Evolutionary conservation across 805 yeast species (phyloP).

Genomic region (Metschnikowia borealis): DNA sequence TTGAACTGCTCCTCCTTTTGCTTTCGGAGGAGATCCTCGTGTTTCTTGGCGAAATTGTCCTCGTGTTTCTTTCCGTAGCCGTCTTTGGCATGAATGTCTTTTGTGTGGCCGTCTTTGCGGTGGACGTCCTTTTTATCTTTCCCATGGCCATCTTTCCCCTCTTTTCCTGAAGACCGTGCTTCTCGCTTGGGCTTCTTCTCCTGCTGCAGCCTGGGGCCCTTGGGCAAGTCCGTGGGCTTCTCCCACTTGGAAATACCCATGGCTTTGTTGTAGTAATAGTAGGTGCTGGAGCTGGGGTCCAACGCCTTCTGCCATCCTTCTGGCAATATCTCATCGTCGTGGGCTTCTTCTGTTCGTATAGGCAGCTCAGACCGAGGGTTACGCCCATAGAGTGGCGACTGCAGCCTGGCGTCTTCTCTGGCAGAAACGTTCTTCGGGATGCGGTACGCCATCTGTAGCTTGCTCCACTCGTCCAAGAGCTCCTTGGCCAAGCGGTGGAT

Average conservation of each 20-base stretch:
- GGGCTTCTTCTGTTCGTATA: constrained; percentile 1
- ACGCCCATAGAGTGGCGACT: constrained; percentile 14
- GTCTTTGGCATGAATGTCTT: neutral
- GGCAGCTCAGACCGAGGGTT: constrained; percentile 16
- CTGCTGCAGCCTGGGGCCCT: constrained; percentile 24
- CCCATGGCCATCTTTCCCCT: too few relatives aligned
- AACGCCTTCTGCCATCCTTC: constrained; percentile 63
- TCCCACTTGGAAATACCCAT: constrained; percentile 56
- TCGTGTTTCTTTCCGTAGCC: constrained; percentile 8
- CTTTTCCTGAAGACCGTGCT: too few relatives aligned
- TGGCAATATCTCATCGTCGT: constrained; percentile 39
- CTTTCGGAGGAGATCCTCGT: constrained; percentile 32
- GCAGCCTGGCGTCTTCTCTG: constrained; percentile 5
- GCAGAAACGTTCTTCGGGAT: constrained; percentile 57
- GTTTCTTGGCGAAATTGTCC: constrained; percentile 24
- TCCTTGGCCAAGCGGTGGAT: constrained; percentile 35
- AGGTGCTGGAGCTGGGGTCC: constrained; percentile 41
- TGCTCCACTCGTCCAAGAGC: constrained; percentile 65
- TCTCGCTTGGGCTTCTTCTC: constrained; percentile 5
- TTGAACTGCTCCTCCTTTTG: constrained; percentile 32
- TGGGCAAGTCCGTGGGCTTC: constrained; percentile 42
- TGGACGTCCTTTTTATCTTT: neutral
- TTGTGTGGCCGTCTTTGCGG: neutral
- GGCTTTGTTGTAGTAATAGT: constrained; percentile 53
- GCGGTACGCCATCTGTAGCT: constrained; percentile 74